Conservation (phyloP, 2,329 filamentous ascomycete genomes). For the Ceratocystis cacaofunesta region DNA sequence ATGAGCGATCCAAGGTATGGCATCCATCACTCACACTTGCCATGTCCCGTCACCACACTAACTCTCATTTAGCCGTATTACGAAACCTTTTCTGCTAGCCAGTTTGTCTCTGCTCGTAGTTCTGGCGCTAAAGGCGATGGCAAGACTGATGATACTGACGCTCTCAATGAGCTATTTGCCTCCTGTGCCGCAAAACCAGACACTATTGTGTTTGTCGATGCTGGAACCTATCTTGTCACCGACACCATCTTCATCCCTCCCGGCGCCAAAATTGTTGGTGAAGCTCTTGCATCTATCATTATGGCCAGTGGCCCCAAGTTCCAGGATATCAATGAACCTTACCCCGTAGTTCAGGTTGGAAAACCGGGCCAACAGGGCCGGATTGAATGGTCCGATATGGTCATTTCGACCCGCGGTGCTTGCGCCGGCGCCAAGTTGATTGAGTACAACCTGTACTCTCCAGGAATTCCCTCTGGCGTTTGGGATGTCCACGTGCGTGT, state of each 20-base stretch:
- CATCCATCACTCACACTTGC: neutral
- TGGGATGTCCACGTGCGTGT: slow-evolving; percentile 71
- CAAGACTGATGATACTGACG: slow-evolving; percentile 55
- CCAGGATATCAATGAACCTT: slow-evolving; percentile 40
- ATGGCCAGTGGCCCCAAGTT: slow-evolving; percentile 43
- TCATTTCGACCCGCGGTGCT: slow-evolving; percentile 53
- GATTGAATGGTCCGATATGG: slow-evolving; percentile 57
- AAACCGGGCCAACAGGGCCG: slow-evolving; percentile 44
- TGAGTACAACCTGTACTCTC: slow-evolving; percentile 53
- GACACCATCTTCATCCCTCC: slow-evolving; percentile 37
- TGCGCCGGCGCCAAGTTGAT: slow-evolving; percentile 55
- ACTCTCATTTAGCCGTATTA: slow-evolving; percentile 48
- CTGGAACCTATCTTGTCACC: slow-evolving; percentile 45
- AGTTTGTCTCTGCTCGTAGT: slow-evolving; percentile 54
- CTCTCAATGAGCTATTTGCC: slow-evolving; percentile 51
- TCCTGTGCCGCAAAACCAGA: slow-evolving; percentile 34
- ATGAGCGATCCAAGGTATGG: slow-evolving; percentile 49
- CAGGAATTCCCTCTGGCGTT: slow-evolving; percentile 34
- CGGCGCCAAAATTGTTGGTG: slow-evolving; percentile 43
- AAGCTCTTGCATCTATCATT: slow-evolving; percentile 38
- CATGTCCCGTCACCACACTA: neutral
- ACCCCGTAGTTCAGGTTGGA: slow-evolving; percentile 54
- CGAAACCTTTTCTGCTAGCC: slow-evolving; percentile 37
- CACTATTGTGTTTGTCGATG: slow-evolving; percentile 45
- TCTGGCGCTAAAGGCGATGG: slow-evolving; percentile 60